A percentile compares a stretch with the other conserved stretches of the same genome.
These are phyloP conservation scores for Lactarius indigo DNA, from an alignment of 768 basidiomycete genomes.

Conservation along the genomic window DNA sequence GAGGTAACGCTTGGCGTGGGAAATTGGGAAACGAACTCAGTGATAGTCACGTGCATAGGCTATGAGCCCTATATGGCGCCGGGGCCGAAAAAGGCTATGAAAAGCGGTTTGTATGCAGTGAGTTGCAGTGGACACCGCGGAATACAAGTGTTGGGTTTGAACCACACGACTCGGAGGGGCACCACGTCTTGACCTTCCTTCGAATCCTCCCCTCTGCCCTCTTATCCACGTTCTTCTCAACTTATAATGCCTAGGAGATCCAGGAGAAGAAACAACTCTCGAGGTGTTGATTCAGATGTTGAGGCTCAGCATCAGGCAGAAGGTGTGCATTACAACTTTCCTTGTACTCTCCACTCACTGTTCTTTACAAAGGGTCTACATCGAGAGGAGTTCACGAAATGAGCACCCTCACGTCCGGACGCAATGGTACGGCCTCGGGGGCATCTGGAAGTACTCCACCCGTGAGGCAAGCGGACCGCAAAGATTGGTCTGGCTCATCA, in stretches of 20 bases:
- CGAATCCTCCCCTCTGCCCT: background rate
- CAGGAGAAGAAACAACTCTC: background rate
- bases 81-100: no score
- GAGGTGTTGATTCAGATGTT: background rate
- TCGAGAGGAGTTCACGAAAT: background rate
- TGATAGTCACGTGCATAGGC: no score
- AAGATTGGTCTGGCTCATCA: background rate
- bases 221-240: background rate
- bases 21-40: no score
- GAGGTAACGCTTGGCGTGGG: no score
- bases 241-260: background rate
- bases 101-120: no score
- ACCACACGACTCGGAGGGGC: no score
- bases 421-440: background rate
- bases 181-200: background rate
- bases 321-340: background rate
- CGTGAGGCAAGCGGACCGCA: background rate
- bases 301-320: background rate
- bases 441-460: background rate
- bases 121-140: no score
- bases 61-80: no score
- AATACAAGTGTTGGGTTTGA: no score
- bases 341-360: background rate
- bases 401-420: background rate
- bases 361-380: background rate